A percentile compares a stretch with the other conserved stretches of the same genome.
phyloP scores from a whole-genome alignment of 306 rosid genomes.

The Sechiopsis laciniata region DNA sequence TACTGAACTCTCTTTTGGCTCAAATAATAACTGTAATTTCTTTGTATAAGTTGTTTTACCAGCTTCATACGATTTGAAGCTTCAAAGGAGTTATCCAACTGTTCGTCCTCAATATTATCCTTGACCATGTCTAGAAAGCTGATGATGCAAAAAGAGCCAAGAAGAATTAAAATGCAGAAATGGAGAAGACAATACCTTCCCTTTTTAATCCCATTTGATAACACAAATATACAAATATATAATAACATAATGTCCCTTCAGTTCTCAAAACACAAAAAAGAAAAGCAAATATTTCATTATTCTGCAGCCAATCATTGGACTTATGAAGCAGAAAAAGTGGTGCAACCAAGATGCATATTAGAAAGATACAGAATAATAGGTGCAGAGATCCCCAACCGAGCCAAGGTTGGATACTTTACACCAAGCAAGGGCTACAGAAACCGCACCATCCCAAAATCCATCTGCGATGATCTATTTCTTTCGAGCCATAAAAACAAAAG shows the following conservation, averaged over 20 bases:
- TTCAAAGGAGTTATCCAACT: constrained; percentile 37
- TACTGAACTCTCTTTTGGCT: background rate
- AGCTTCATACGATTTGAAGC: constrained; percentile 46
- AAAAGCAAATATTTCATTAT: background rate
- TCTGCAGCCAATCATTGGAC: background rate
- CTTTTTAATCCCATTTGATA: background rate
- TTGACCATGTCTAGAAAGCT: constrained; percentile 58
- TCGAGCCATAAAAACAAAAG: background rate
- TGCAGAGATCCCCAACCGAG: background rate
- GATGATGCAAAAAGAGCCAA: constrained; percentile 32
- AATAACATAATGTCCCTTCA: background rate
- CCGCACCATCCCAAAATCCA: background rate
- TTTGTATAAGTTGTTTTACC: constrained; percentile 39
- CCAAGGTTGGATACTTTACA: background rate
- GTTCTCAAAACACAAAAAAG: background rate
- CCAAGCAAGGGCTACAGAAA: background rate
- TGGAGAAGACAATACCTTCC: background rate
- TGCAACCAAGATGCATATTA: background rate
- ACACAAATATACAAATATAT: background rate
- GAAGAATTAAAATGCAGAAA: constrained; percentile 23
- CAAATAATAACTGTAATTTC: background rate
- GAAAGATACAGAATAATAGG: background rate
- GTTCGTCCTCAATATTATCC: constrained; percentile 44
- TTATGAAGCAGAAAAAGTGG: background rate
- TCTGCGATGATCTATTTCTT: background rate